Percentiles rank a stretch among this genome's conserved stretches.
Evolutionary conservation across 139 green algal genomes (phyloP).

Genomic region (Spirogloea muscicola): DNA sequence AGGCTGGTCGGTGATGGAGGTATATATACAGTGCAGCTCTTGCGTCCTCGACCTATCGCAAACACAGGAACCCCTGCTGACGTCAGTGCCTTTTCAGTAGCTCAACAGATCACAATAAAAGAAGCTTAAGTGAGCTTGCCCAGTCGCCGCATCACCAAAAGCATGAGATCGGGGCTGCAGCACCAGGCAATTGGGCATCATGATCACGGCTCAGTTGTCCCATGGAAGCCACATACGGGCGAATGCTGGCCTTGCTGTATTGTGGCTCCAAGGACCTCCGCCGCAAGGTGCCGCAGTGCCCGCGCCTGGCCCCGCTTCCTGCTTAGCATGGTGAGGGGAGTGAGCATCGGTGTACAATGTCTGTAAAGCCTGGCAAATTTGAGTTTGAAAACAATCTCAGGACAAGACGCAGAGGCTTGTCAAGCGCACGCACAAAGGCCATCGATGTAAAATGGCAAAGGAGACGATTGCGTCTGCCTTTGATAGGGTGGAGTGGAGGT

Average conservation of each 20-base stretch:
- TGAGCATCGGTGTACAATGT: not conserved
- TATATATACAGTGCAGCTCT: constrained; percentile 38
- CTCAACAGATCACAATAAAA: not conserved
- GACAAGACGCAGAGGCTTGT: constrained; percentile 3
- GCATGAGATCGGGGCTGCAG: not conserved
- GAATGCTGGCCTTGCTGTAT: constrained; percentile 70
- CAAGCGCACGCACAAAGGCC: not conserved
- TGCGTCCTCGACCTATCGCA: constrained; percentile 29
- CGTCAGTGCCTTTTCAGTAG: not conserved
- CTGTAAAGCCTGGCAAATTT: constrained; percentile 7
- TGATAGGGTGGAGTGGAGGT: too few relatives aligned
- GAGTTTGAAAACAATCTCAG: not conserved
- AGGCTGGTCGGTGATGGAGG: too few relatives aligned
- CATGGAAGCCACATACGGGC: constrained; percentile 47
- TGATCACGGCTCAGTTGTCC: not conserved
- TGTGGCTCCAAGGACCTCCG: constrained; percentile 59
- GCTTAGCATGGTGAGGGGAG: not conserved
- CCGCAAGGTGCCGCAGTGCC: constrained; percentile 60
- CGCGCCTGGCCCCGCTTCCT: constrained; percentile 15
- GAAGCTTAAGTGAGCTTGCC: not conserved
- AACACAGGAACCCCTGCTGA: not conserved
- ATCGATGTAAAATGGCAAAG: constrained; percentile 5
- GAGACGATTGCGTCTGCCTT: too few relatives aligned
- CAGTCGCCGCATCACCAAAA: not conserved
- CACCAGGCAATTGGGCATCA: not conserved